Evolutionary conservation across 495 filamentous ascomycete species (phyloP), one percentile per base, ranked within the genome.

Genomic region (Aspergillus hancockii): DNA sequence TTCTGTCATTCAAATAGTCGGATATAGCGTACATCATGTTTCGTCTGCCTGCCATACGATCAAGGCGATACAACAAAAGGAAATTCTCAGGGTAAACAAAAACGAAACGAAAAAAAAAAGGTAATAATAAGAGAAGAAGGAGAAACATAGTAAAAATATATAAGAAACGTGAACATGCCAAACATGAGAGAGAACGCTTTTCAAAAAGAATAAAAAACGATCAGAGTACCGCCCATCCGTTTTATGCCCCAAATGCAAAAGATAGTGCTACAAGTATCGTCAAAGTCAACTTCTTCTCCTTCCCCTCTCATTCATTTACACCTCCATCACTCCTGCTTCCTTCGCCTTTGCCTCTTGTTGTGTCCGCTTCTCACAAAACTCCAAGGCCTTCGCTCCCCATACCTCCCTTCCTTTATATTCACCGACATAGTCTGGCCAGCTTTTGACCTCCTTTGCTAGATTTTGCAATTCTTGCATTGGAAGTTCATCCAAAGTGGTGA

Each of bases 401-500:
- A 83, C 63, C 51, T 74, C 70, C 36, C 69, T 70, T 12, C 83
- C 82, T 53, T 84, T 85, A 64, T 83, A 84, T 49, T 69, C 70
- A 16, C 73, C 75, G 52, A 83, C 79, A 53, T 80, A 75, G 1
- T 79, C 73, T 31, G 80, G 79, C 83, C 81, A 84, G 23, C 73
- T 79, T 32, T 68, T 70, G 55, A 84, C 78, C 58, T 83, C 80
- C 19, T 66, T 76, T 18, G 72, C 78, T 7, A 81, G 65, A 31
- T 76, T 76, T 50, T 70, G 67, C 25, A 79, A 61, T 64, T 78
- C 74, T 41, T 78, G 64, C 63, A 73, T 75, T 8, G 74, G 70
- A 30, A 83, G 64, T 55, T 84, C 75, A 14, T 77, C 72, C 13
- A 84, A 59, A 1, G 72, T 66, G 5, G 73, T 73, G 54, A 85